These are phyloP conservation scores for Puccinia novopanici DNA, from an alignment of 1,284 basidiomycete genomes.

Conservation along the genomic window DNA sequence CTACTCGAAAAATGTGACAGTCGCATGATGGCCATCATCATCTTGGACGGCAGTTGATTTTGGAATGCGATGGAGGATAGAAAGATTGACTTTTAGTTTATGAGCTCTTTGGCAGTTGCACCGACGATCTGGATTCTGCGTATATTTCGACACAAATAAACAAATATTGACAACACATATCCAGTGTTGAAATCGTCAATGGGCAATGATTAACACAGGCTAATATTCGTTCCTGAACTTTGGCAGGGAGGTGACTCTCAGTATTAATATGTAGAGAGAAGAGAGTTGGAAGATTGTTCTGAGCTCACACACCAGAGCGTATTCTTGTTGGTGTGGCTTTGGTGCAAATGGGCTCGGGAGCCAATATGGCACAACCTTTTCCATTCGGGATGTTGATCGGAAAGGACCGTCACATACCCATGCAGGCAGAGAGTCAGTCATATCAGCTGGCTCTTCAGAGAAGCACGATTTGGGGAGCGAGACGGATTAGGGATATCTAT, in stretches of 20 bases:
- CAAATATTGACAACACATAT: too few species aligned
- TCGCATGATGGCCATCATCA: slow-evolving; percentile 19
- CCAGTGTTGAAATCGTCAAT: too few species aligned
- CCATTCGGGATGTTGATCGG: background rate
- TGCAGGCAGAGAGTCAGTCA: too few species aligned
- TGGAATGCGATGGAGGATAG: background rate
- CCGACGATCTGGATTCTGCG: background rate
- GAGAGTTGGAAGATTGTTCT: slow-evolving; percentile 1
- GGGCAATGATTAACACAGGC: too few species aligned
- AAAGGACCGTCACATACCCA: too few species aligned
- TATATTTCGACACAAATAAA: background rate
- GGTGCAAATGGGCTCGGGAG: too few species aligned
- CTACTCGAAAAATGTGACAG: background rate
- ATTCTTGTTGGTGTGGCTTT: background rate
- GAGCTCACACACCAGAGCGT: background rate
- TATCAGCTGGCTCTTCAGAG: background rate
- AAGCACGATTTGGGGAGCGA: too few species aligned
- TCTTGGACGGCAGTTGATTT: background rate
- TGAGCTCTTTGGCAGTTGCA: too few species aligned
- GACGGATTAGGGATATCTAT: too few species aligned
- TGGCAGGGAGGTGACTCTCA: background rate
- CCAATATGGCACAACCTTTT: background rate
- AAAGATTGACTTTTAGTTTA: background rate
- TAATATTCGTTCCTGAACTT: background rate
- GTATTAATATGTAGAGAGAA: background rate